These are phyloP conservation scores for Picochlorum sp. DNA, from an alignment of 139 green algal species.

Conservation along the genomic window DNA sequence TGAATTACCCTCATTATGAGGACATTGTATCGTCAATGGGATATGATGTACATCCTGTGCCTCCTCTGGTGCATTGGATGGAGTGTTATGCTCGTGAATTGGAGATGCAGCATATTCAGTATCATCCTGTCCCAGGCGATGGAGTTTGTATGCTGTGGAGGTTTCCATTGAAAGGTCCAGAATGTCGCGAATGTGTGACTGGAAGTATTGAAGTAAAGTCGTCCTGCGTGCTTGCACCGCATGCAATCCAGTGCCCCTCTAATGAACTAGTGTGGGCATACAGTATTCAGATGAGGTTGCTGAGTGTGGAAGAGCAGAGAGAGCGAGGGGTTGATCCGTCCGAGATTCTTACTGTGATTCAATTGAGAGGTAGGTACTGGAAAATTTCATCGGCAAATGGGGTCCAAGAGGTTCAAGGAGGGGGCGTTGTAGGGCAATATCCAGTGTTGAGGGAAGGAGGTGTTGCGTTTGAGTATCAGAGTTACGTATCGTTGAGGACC, in stretches of 20 bases:
- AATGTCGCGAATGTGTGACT: constrained; percentile 33
- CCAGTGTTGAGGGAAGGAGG: constrained; percentile 40
- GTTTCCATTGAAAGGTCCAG: background rate
- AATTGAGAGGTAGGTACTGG: constrained; percentile 55
- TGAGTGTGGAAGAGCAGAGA: constrained; percentile 35
- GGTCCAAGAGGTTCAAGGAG: constrained; percentile 40
- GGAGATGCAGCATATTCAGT: background rate
- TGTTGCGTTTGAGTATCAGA: constrained; percentile 63
- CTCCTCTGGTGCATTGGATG: background rate
- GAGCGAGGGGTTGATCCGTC: background rate
- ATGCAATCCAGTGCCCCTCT: constrained; percentile 27
- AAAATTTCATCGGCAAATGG: constrained; percentile 39
- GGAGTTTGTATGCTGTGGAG: background rate
- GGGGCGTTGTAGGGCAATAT: constrained; percentile 47
- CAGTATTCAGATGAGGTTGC: constrained; percentile 51
- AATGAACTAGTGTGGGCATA: constrained; percentile 52
- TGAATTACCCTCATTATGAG: background rate
- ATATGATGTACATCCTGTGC: background rate
- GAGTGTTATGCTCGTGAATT: background rate
- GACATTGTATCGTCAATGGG: background rate
- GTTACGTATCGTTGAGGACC: constrained; percentile 37
- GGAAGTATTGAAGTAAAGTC: constrained; percentile 40
- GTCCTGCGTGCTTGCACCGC: background rate
- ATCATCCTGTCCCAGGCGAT: background rate
- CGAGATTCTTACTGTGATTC: background rate